Base-by-base conservation (phyloP, 1,284 basidiomycete genomes). In the Pseudozyma sp. region DNA sequence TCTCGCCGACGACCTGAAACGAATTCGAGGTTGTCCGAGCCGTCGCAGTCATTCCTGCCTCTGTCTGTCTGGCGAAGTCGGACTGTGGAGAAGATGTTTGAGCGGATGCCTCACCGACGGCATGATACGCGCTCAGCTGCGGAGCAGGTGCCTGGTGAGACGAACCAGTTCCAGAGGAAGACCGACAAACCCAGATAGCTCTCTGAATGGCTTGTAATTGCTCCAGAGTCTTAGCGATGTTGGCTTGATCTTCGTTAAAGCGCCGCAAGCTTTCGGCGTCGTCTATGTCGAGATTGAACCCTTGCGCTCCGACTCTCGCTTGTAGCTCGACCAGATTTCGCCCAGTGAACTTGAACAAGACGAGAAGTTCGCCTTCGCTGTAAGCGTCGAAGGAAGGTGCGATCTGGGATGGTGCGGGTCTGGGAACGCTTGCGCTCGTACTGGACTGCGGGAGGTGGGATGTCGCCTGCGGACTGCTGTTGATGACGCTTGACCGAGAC, bases 1-100 rank as follows among this genome's bases (percentile, higher is more conserved):
- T 68, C 42, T 65, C 65, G 38, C 70, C 70, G 1, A 69, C 52
- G 21, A 69, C 53, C 49, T 73, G 65, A n/a, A 64, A 73, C 0
- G 70, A 73, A 50, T 25, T 64, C 6, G 65, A 73, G 1, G 43
- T 34, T 12, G 57, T 47, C 5, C 64, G 52, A 11, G 50, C 14
- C 8, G 54, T 35, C 5, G 50, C 8, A 3, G 44, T 3, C 14
- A 40, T 16, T 12, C 21, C 16, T 0, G 38, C 14, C 25, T 25
- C 52, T 1, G 12, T 6, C 7, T 42, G 54, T 18, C 43, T 19
- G 1, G 36, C 34, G n/a, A 42, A 52, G 5, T 39, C 16, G 4
- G 49, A 16, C 40, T 35, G 50, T 21, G 34, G n/a, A 38, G 40
- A 34, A 8, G 60, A 21, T 1, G 21, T 40, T 25, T 21, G n/a